These are phyloP conservation scores for Colletotrichum ledebouriae DNA, from an alignment of 2,329 filamentous ascomycete species.

Conservation along the genomic window DNA sequence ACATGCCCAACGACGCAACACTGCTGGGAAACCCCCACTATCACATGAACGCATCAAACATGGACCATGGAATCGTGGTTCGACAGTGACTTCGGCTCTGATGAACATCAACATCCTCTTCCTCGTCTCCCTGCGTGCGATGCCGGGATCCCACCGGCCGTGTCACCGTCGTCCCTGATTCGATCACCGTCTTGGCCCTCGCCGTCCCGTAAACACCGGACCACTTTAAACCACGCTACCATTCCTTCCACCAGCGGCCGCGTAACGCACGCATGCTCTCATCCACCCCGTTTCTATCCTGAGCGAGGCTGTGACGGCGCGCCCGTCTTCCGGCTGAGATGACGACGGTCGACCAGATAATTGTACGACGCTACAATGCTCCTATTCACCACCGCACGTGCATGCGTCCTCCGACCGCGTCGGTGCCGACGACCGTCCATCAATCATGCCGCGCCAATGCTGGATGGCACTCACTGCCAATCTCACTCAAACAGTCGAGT, in stretches of 20 bases:
- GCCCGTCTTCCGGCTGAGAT: neutral
- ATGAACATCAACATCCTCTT: neutral
- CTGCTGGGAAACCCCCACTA: conserved; percentile 18
- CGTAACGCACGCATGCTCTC: conserved; percentile 19
- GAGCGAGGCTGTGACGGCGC: conserved; percentile 36
- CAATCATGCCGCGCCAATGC: no score
- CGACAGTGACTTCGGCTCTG: conserved; percentile 20
- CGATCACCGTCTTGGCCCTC: neutral
- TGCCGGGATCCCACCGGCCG: conserved; percentile 4
- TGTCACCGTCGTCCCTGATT: neutral
- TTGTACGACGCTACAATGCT: no score
- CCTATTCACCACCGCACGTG: conserved; percentile 5
- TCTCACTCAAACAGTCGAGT: conserved; percentile 9
- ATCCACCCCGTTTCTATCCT: conserved; percentile 29
- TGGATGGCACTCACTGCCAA: no score
- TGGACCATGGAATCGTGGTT: conserved; percentile 14
- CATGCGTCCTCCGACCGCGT: neutral
- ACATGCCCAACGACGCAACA: conserved; percentile 30
- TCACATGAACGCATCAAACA: conserved; percentile 27
- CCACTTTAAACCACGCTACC: conserved; percentile 11
- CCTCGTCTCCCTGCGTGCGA: neutral
- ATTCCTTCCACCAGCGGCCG: neutral
- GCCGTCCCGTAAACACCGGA: neutral
- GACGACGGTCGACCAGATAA: neutral
- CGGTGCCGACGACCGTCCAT: no score